Evolutionary conservation across 768 basidiomycete genomes (phyloP).

Genomic region (Termitomyces sp.): DNA sequence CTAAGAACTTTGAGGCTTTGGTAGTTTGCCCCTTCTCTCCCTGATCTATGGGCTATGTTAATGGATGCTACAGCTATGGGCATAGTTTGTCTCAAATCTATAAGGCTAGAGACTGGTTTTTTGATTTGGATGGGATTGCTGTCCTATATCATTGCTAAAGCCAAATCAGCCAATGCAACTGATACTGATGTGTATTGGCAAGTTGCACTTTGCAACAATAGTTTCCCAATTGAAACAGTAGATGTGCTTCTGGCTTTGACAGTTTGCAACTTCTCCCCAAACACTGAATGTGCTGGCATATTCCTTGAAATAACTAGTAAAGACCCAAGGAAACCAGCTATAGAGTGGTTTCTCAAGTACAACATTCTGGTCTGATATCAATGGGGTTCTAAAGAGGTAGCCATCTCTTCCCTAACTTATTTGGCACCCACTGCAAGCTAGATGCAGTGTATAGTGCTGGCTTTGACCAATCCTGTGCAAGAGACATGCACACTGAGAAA

Average conservation of each 20-base stretch:
- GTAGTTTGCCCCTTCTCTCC: no score
- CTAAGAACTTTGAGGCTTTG: no score
- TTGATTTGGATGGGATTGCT: slow-evolving; percentile 12
- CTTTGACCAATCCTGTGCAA: no score
- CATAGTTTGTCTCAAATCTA: background rate
- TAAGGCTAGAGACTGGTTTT: slow-evolving; percentile 8
- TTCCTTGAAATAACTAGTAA: background rate
- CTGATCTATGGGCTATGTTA: background rate
- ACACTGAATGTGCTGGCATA: background rate
- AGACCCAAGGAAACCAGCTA: no score
- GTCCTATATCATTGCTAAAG: slow-evolving; percentile 7
- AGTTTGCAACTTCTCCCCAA: background rate
- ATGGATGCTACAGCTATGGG: background rate
- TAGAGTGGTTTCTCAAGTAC: no score
- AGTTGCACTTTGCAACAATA: background rate
- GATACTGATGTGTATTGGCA: background rate
- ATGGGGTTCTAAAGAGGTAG: no score
- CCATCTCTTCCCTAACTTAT: no score
- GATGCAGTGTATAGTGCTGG: no score
- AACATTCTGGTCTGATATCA: no score
- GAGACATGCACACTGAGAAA: no score
- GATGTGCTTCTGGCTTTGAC: background rate
- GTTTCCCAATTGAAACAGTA: background rate
- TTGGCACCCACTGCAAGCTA: no score
- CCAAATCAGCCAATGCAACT: background rate